These are phyloP conservation scores for Arthrinium phaeospermum DNA, from an alignment of 2,329 filamentous ascomycete species.

Conservation along the genomic window DNA sequence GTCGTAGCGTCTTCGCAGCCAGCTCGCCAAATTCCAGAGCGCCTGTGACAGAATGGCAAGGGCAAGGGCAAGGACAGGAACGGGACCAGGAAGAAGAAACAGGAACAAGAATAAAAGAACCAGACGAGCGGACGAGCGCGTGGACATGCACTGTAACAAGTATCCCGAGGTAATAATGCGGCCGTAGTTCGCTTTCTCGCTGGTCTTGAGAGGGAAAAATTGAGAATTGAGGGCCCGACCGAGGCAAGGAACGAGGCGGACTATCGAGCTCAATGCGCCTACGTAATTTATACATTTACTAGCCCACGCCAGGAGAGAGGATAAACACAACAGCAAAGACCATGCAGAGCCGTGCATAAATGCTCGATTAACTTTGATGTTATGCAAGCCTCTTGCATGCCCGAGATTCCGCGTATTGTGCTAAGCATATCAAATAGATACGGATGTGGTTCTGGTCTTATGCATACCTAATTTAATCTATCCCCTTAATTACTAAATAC, in stretches of 20 bases:
- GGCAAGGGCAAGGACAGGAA: neutral
- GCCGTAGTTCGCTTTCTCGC: conserved; percentile 11
- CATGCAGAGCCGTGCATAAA: neutral
- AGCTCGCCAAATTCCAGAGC: neutral
- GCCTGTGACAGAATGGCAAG: neutral
- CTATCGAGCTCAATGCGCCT: conserved; percentile 9
- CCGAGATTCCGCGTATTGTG: neutral
- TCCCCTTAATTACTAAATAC: too few relatives aligned
- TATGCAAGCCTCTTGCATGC: neutral
- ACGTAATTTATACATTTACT: neutral
- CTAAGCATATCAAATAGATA: too few relatives aligned
- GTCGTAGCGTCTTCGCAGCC: neutral
- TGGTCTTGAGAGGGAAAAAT: neutral
- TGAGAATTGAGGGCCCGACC: neutral
- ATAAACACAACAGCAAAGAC: neutral
- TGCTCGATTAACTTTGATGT: neutral
- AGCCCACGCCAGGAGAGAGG: neutral
- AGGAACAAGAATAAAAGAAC: too few relatives aligned
- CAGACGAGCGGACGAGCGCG: neutral
- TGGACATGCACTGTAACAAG: neutral
- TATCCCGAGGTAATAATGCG: neutral
- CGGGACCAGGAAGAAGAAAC: too few relatives aligned
- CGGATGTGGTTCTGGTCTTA: too few relatives aligned
- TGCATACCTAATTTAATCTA: neutral
- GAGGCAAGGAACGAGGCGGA: conserved; percentile 1